A percentile compares a stretch with the other conserved stretches of the same genome.
These are phyloP conservation scores for Cardamine resedifolia DNA, from an alignment of 345 rosid species.

Conservation along the genomic window DNA sequence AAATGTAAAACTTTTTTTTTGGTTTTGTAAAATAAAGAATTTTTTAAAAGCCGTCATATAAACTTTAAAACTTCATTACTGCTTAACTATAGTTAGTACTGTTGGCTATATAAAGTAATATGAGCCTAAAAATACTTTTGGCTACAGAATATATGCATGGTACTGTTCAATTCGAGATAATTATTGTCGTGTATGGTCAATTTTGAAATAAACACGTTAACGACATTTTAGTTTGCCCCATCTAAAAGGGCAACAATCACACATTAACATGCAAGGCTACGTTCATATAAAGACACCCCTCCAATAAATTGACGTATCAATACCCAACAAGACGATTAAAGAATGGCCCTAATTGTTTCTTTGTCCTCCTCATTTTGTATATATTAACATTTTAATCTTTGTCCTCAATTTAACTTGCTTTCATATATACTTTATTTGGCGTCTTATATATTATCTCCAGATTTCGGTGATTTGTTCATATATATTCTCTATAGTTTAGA, in stretches of 20 bases:
- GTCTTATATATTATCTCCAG: neutral
- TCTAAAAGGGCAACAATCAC: slow-evolving; percentile 32
- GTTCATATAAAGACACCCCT: slow-evolving; percentile 25
- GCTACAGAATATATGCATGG: slow-evolving; percentile 9
- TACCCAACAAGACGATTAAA: slow-evolving; percentile 13
- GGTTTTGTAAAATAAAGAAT: neutral
- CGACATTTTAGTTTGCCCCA: slow-evolving; percentile 34
- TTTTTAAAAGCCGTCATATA: neutral
- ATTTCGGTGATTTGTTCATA: neutral
- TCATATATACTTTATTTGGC: neutral
- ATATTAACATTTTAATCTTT: neutral
- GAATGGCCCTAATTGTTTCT: slow-evolving; percentile 2
- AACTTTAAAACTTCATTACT: neutral
- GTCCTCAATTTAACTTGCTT: neutral
- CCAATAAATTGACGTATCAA: slow-evolving; percentile 26
- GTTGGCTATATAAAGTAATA: neutral
- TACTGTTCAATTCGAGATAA: slow-evolving; percentile 4
- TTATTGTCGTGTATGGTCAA: slow-evolving; percentile 28
- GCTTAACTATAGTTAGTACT: slow-evolving; percentile 18
- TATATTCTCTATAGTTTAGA: neutral
- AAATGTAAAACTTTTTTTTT: neutral
- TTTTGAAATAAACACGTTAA: slow-evolving; percentile 26
- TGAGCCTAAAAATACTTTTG: neutral
- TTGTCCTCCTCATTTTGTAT: slow-evolving; percentile 1
- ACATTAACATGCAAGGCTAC: slow-evolving; percentile 28